phyloP scores from a whole-genome alignment of 495 filamentous ascomycete genomes.

The Apiosordaria backusii region DNA sequence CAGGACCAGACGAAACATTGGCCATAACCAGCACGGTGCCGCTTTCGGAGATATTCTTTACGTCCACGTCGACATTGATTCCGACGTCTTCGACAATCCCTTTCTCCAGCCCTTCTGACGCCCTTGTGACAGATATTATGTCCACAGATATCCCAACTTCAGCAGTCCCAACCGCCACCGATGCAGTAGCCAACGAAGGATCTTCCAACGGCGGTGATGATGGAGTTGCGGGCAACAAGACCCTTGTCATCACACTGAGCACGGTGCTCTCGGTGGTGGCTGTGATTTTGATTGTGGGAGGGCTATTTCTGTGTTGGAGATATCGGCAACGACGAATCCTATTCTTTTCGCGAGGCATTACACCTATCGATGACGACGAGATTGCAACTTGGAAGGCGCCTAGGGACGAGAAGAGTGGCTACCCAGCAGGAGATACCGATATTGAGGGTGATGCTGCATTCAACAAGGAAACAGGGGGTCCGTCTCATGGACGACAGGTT shows the following conservation, averaged over 20 bases:
- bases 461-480: slow-evolving; percentile 22
- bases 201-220: slow-evolving; percentile 16
- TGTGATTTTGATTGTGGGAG: slow-evolving; percentile 33
- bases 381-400: slow-evolving; percentile 49
- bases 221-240: slow-evolving; percentile 26
- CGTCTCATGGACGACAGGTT: slow-evolving; percentile 34
- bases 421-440: slow-evolving; percentile 21
- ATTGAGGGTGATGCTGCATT: slow-evolving; percentile 21
- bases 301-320: slow-evolving; percentile 31
- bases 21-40: neutral
- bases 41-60: neutral
- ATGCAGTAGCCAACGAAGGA: slow-evolving; percentile 5
- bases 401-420: slow-evolving; percentile 22
- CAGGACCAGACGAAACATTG: slow-evolving; percentile 3
- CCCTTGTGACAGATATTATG: slow-evolving; percentile 24
- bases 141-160: slow-evolving; percentile 19
- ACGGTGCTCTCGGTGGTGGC: slow-evolving; percentile 39
- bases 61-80: neutral
- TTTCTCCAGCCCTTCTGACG: slow-evolving; percentile 4
- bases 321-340: slow-evolving; percentile 32
- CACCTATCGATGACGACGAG: slow-evolving; percentile 51
- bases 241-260: slow-evolving; percentile 41
- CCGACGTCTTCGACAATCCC: neutral
- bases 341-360: slow-evolving; percentile 42
- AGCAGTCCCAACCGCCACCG: slow-evolving; percentile 13